Percentiles rank a stretch among this genome's conserved stretches.
phyloP scores from a whole-genome alignment of 768 basidiomycete genomes.

The Calocera viscosa region DNA sequence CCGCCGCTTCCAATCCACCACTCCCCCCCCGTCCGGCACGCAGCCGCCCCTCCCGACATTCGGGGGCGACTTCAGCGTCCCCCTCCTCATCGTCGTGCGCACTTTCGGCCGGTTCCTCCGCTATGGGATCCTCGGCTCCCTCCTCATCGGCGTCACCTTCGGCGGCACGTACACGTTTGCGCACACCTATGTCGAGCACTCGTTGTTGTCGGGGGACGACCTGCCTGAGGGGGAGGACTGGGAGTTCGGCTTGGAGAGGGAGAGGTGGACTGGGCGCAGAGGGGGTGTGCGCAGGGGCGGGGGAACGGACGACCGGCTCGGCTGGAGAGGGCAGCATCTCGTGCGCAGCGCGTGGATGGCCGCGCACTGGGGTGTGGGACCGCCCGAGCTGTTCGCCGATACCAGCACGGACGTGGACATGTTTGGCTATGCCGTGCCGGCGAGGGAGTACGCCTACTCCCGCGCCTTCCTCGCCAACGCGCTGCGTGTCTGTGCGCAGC shows the following conservation, averaged over 20 bases:
- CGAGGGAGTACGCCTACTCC: conserved; percentile 29
- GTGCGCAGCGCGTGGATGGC: conserved; percentile 63
- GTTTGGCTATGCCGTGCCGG: background rate
- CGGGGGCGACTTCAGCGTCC: conserved; percentile 3
- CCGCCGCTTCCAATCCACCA: too few relatives aligned
- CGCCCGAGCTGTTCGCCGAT: conserved; percentile 34
- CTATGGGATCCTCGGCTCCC: background rate
- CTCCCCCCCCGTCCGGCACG: too few relatives aligned
- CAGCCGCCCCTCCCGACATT: background rate
- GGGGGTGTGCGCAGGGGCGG: conserved; percentile 23
- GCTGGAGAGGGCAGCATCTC: conserved; percentile 46
- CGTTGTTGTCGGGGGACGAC: background rate
- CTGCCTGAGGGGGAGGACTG: background rate
- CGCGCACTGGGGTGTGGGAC: conserved; percentile 49
- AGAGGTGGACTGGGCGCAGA: background rate
- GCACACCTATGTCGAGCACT: background rate
- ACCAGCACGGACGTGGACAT: background rate
- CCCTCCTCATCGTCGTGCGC: background rate
- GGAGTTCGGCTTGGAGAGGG: background rate
- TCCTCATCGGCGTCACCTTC: background rate
- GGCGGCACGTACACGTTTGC: background rate
- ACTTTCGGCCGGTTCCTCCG: background rate
- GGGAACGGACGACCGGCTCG: conserved; percentile 63
- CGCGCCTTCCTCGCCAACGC: conserved; percentile 43
- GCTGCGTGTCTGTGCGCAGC: conserved; percentile 22